These are phyloP conservation scores for Coleophoma cylindrospora DNA, from an alignment of 2,329 filamentous ascomycete genomes.

Conservation along the genomic window DNA sequence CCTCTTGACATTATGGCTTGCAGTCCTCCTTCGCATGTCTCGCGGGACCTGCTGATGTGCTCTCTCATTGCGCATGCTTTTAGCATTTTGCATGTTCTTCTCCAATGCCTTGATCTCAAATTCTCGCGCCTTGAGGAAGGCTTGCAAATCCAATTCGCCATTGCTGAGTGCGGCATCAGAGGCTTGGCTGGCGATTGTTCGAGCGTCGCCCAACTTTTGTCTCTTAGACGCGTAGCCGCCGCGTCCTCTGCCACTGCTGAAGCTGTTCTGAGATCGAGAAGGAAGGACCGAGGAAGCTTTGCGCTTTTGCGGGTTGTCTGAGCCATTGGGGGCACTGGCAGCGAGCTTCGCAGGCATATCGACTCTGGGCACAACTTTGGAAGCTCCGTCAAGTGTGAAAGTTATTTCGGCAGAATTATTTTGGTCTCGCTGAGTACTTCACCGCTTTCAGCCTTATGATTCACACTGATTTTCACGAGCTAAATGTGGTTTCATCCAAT, in stretches of 20 bases:
- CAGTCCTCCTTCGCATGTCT: constrained; percentile 77
- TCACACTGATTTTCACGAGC: no score
- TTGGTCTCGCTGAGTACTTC: no score
- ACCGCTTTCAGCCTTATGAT: no score
- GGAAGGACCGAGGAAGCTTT: constrained; percentile 8
- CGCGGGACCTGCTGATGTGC: constrained; percentile 91
- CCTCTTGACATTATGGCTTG: constrained; percentile 90
- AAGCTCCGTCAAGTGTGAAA: no score
- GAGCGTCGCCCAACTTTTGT: constrained; percentile 30
- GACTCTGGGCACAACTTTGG: no score
- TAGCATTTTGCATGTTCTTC: constrained; percentile 72
- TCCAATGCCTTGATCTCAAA: constrained; percentile 87
- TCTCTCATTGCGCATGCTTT: constrained; percentile 54
- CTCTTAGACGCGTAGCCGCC: constrained; percentile 32
- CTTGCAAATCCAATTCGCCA: constrained; percentile 79
- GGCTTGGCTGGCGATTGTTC: constrained; percentile 38
- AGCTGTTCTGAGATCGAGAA: no score
- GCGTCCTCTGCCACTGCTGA: constrained; percentile 12
- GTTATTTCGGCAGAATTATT: no score
- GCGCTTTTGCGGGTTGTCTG: constrained; percentile 13
- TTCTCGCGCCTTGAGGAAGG: constrained; percentile 79
- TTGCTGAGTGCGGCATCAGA: constrained; percentile 40
- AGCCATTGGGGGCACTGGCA: no score
- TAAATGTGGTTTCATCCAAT: no score
- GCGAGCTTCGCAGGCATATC: no score